Base-by-base conservation (phyloP, 2,329 filamentous ascomycete species). In the Fusarium piperis region DNA sequence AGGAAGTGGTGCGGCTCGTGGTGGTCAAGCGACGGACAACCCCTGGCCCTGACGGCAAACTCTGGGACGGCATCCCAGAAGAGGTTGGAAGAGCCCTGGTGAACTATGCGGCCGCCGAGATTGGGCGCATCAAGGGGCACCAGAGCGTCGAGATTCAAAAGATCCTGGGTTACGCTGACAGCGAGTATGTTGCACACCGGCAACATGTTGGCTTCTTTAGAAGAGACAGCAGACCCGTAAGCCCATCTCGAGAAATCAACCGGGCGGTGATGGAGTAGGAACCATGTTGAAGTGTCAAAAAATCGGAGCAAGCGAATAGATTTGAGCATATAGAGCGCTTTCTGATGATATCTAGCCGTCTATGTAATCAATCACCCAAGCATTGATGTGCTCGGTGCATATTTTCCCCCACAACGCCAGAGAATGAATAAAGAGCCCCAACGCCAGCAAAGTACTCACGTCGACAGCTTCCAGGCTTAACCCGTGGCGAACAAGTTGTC, bases 81-180 rank as follows among this genome's bases (percentile, higher is more conserved):
- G 96, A 98, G 77, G 93, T 98, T 20, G 96, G 96, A 0, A 87
- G 95, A 36, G 95, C 94, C 5, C 84, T 99, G 55, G 94, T 97
- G 64, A 98, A 98, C 81, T 99, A 98, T 79, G 93, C 93, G n/a
- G 91, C 93, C 2, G 85, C 87, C 1, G 95, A 99, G 82, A 94
- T 99, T 68, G 84, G 86, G 64, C 86, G 93, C 57, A 97, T 99
- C 78, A 94, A 93, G 83, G 96, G 96, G 1, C 86, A 92, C 72
- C 90, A 93, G 79, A 97, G 94, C 78, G 89, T 87, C 7, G 92
- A 97, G 79, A 98, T 99, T 70, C 86, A 91, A 53, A 86, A 88
- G 11, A 84, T 96, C 48, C 83, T 99, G 33, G 96, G 95, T 4
- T 99, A 98, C 82, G 94, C 94, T 20, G 95, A 98, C 79, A 97